These are phyloP conservation scores for Phytophthora melonis DNA, from an alignment of 352 stramenopile genomes.

Conservation along the genomic window DNA sequence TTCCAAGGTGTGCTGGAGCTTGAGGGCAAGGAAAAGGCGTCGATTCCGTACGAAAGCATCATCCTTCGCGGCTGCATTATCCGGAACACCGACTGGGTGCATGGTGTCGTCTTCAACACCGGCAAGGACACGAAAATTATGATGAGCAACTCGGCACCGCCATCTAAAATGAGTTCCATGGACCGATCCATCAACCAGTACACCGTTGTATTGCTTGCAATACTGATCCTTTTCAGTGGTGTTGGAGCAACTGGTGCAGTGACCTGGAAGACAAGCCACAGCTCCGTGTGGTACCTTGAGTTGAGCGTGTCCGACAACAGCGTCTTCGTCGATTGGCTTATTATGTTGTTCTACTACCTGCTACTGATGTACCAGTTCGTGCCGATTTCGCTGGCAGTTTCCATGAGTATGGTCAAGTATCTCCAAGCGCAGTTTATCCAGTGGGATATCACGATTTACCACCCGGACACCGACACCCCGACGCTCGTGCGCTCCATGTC, in stretches of 20 bases:
- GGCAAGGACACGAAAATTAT: constrained; percentile 95
- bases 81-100: constrained; percentile 93
- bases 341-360: constrained; percentile 94
- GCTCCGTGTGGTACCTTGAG: constrained; percentile 70
- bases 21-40: constrained; percentile 55
- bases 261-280: constrained; percentile 54
- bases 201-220: constrained; percentile 70
- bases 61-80: constrained; percentile 93
- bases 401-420: constrained; percentile 97
- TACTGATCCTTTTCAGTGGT: constrained; percentile 75
- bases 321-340: constrained; percentile 66
- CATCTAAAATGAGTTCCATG: constrained; percentile 91
- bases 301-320: constrained; percentile 46
- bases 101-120: constrained; percentile 94
- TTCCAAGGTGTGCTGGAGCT: constrained; percentile 91
- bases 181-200: constrained; percentile 86
- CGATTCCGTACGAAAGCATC: constrained; percentile 84
- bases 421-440: constrained; percentile 95
- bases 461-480: constrained; percentile 87
- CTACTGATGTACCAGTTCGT: constrained; percentile 98
- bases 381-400: constrained; percentile 98
- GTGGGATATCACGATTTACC: constrained; percentile 95
- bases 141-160: constrained; percentile 83
- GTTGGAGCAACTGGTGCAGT: constrained; percentile 68
- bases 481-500: constrained; percentile 94